Base-by-base conservation (phyloP, 345 rosid species). In the Camelina laxa region DNA sequence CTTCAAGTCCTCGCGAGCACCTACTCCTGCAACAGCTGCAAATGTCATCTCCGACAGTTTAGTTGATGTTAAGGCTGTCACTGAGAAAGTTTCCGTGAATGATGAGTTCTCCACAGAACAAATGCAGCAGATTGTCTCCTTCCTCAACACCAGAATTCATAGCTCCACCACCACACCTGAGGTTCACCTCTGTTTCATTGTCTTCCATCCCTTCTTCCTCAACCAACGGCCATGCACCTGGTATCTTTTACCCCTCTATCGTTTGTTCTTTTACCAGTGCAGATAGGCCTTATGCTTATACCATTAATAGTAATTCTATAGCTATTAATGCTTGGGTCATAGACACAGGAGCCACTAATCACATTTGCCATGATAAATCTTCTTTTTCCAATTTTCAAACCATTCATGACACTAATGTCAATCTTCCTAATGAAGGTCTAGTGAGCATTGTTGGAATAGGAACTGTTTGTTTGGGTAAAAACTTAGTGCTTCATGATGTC, bases 381-480 rank as follows among this genome's bases (percentile, higher is more conserved):
- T 2, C 2, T 0, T 67, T 66, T 0, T 0, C 30, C 0, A 1
- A 14, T 9, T 67, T 50, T 1, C 6, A 15, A 9, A 1, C 0
- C 0, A 1, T 55, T 1, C 27, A 8, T 0, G 4, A 54, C 0
- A 54, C 72, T 0, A 55, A 1, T 5, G 41, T 22, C 0, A 15
- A n/a, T 1, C 1, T 55, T 0, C 41, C 62, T 0, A 55, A 10
- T 39, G 39, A 41, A 1, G 17, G 19, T 10, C 8, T 24, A 0
- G 63, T 54, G 39, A 68, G 38, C 41, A 68, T 55, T 54, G 24
- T 54, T 10, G 72, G 72, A 0, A n/a, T 68, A 41, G 7, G 63
- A 3, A 6, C 0, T 0, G 0, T 68, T 0, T 0, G 0, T 0
- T 1, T 55, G n/a, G 41, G 17, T n/a, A 68, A 7, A 2, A 0